Base-by-base conservation (phyloP, 1,284 basidiomycete genomes). In the Ustilago nuda region DNA sequence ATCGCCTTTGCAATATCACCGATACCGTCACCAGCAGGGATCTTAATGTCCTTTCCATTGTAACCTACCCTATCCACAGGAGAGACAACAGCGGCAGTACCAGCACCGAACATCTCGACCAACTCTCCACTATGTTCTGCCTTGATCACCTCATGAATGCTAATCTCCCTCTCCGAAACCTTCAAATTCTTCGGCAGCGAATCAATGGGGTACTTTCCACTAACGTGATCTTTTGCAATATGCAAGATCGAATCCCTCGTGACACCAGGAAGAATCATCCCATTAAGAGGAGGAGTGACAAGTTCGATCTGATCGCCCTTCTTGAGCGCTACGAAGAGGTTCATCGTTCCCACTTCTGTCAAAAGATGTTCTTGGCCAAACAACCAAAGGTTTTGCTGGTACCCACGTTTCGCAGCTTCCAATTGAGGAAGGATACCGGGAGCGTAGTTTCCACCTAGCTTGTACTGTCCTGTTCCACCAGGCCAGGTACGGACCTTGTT, bases 341-440 rank as follows among this genome's bases (percentile, higher is more conserved):
- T 99, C 97, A 99, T 98, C 1, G 94, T 95, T 35, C 95, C 95
- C 4, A 82, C 78, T 57, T 84, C 74, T 74, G 50, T 88, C 86
- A 69, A 88, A 83, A 52, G 88, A 51, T 80, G 72, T n/a, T 83
- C 66, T 13, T 76, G 66, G 23, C 81, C 79, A 72, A 94, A 91
- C 43, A 98, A 88, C 95, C 96, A 98, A 8, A 99, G 89, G 86
- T 97, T 98, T 87, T 99, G 97, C 45, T 91, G 91, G 86, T 98
- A 98, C 13, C 96, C 96, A 68, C 90, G 87, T 56, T 90, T 87
- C 0, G 92, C 92, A n/a, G 94, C 96, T 68, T 90, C 88, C 80
- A 92, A 91, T 86, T 98, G 95, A 3, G 95, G 93, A 60, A 77
- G 65, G 50, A 84, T 79, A 15, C 82, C 79, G 0, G 82, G 84